Evolutionary conservation across 192 early-diverging fungal species (phyloP).

Genomic region (Gonapodya prolifera): DNA sequence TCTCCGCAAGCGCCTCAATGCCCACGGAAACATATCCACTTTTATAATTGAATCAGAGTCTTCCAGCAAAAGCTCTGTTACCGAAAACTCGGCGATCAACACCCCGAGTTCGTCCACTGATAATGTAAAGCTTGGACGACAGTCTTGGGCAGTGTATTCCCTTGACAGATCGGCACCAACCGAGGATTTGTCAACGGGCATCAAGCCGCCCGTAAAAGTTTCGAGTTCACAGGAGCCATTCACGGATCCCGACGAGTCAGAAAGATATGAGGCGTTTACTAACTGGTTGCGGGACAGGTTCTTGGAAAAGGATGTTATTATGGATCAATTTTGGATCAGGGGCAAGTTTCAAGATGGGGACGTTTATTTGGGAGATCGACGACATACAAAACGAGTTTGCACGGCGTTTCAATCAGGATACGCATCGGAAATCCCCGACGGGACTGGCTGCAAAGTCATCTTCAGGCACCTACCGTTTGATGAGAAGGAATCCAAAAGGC

Average conservation of each 20-base stretch:
- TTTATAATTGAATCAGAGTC: neutral
- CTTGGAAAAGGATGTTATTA: constrained; percentile 73
- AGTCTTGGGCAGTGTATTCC: neutral
- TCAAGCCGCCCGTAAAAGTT: neutral
- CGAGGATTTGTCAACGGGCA: neutral
- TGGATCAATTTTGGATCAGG: constrained; percentile 63
- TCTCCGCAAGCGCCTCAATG: neutral
- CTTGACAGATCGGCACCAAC: neutral
- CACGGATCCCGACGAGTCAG: neutral
- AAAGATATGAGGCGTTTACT: constrained; percentile 25
- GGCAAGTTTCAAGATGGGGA: constrained; percentile 44
- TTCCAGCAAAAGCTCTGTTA: neutral
- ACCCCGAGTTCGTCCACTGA: neutral
- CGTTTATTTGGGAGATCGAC: neutral
- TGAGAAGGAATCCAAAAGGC: neutral
- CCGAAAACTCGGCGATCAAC: neutral
- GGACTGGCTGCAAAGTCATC: neutral
- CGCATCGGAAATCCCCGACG: neutral
- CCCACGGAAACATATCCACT: neutral
- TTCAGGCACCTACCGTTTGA: too few relatives aligned
- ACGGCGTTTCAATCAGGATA: neutral
- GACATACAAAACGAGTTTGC: neutral
- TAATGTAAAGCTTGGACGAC: neutral
- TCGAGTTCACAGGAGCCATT: neutral
- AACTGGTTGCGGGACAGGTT: constrained; percentile 67